Base-by-base conservation (phyloP, 129 eudicot species). In the Lactuca sativa region DNA sequence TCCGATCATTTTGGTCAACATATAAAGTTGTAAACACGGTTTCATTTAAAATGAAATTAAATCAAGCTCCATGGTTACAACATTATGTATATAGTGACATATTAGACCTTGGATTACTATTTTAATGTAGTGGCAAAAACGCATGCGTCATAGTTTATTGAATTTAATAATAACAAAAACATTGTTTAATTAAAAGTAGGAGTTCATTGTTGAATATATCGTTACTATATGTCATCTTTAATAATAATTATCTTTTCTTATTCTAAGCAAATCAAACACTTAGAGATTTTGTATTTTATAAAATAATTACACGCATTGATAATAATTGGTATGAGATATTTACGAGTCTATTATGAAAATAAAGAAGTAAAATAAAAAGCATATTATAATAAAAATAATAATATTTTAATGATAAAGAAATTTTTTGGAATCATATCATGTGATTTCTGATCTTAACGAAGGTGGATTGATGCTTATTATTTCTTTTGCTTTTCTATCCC, bases 61-160 rank as follows among this genome's bases (percentile, higher is more conserved):
- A 8, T 1, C 1, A 15, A 15, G 7, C 5, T 47, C 52, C 12
- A 1, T 61, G 6, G 7, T 60, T 40, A 56, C 64, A 14, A 18
- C 25, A 55, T 40, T 12, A 38, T 25, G 15, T 38, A 9, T 25
- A 43, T 7, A 10, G 18, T 48, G 59, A 71, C 51, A 62, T 72
- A 69, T 38, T 40, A 10, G 63, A 57, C 59, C 41, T 41, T 57
- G 56, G 57, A 63, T 38, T 38, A 44, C 4, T 54, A 38, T 64
- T 56, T 9, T 15, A 56, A 43, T 43, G 61, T 6, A 48, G 38
- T 43, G 25, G 52, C 25, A 36, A 25, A 57, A 15, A 66, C 57
- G 67, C 62, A 66, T 58, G 67, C 73, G 74, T 60, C 58, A 56
- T 75, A 32, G 17, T 56, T 44, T 47, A 75, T 56, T 75, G 41